Evolutionary conservation across 352 stramenopile species (phyloP), one percentile per base, ranked within the genome.

Genomic region (Phytophthora sp.): DNA sequence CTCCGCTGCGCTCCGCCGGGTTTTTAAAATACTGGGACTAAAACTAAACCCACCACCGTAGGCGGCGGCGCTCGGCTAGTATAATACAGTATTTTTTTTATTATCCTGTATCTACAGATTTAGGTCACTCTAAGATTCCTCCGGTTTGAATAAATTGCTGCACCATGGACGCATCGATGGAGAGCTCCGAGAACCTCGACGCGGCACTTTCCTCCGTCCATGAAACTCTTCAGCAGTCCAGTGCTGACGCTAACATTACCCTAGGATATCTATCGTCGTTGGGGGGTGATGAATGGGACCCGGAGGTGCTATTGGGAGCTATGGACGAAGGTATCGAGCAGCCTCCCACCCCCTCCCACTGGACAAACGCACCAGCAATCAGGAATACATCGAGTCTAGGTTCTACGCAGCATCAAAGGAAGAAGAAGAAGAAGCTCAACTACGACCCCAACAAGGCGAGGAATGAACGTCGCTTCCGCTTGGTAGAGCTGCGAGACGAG

Each of bases 401-500:
- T 15, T 35, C 24, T 36, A 7, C 26, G 7, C 24, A 36, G 23
- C n/a, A 20, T 7, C 8, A 27, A n/a, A 21, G 23, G 0, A 57
- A 41, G 47, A 63, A 54, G 29, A 64, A 56, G 12, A 60, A 63
- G 39, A 66, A 54, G 5, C 45, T 55, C 9, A 69, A 59, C 15
- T 69, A 73, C 47, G 62, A 75, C 39, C 68, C 68, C 12, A 76
- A 76, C 30, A 69, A 69, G 20, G 68, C 68, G 13, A 61, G 68
- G 0, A 65, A 69, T 36, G 56, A 69, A 47, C 63, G 68, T 46
- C 67, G 46, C 5, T 47, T 54, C 5, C 23, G 65, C 20, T n/a
- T 72, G 11, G n/a, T 38, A 0, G 20, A 57, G 13, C 31, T 76
- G 7, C 63, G 63, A 1, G 4, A 47, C 6, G 35, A 73, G 38